phyloP scores from a whole-genome alignment of 441 rosid genomes.

The Arabidopsis hybrid region DNA sequence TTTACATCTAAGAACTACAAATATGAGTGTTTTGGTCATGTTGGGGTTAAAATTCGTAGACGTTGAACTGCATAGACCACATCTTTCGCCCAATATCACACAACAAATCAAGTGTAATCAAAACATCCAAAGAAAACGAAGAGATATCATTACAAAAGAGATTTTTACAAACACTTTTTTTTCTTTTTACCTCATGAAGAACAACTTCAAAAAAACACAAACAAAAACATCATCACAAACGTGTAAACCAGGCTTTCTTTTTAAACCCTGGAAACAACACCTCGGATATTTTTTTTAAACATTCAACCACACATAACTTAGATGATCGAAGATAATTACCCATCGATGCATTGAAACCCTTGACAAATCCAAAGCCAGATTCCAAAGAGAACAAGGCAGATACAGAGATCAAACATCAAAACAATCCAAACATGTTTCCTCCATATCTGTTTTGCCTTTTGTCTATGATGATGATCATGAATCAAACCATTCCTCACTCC shows the following conservation, averaged over 20 bases:
- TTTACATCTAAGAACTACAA: too few species aligned
- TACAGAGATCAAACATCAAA: conserved; percentile 67
- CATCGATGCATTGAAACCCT: conserved; percentile 81
- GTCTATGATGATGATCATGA: conserved; percentile 49
- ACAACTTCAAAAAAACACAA: conserved; percentile 11
- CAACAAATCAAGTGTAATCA: neutral
- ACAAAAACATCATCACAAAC: conserved; percentile 12
- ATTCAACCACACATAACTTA: neutral
- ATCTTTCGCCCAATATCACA: neutral
- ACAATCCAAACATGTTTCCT: conserved; percentile 90
- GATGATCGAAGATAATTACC: conserved; percentile 23
- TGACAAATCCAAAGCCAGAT: conserved; percentile 91
- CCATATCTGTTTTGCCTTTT: conserved; percentile 86
- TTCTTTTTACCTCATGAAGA: neutral
- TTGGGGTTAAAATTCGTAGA: neutral
- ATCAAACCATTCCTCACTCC: conserved; percentile 57
- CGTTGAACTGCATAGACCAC: neutral
- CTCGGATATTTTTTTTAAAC: neutral
- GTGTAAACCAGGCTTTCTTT: conserved; percentile 28
- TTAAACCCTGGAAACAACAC: conserved; percentile 33
- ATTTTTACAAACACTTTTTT: neutral
- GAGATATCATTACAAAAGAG: neutral
- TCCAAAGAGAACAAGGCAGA: conserved; percentile 70
- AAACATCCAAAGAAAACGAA: neutral
- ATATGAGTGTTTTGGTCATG: neutral